Evolutionary conservation across 768 basidiomycete genomes (phyloP).

Genomic region (Myochromella boudieri): DNA sequence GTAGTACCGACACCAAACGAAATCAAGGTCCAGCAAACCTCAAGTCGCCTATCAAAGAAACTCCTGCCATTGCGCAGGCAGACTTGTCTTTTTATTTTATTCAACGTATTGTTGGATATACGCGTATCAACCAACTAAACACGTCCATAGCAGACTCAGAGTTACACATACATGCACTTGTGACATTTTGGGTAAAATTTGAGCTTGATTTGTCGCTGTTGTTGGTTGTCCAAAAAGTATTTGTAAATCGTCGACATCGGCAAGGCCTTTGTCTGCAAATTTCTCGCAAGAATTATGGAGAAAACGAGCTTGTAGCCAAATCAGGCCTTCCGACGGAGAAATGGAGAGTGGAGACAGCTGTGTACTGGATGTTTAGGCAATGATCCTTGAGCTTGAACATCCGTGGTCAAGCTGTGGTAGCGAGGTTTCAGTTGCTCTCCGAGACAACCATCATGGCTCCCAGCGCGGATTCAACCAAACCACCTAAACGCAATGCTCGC

Average conservation of each 20-base stretch:
- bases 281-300: slow-evolving; percentile 4
- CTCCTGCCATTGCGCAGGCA: too few species aligned
- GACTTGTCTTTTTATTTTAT: neutral
- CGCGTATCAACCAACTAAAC: neutral
- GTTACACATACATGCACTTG: neutral
- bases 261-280: too few species aligned
- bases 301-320: slow-evolving; percentile 7
- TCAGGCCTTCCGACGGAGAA: neutral
- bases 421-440: slow-evolving; percentile 9
- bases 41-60: too few species aligned
- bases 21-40: too few species aligned
- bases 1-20: too few species aligned
- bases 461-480: slow-evolving; percentile 1
- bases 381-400: neutral
- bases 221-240: too few species aligned
- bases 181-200: neutral
- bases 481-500: neutral
- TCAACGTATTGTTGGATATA: neutral
- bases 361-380: neutral
- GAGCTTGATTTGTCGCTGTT: too few species aligned
- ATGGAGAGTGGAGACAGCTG: neutral
- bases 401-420: neutral
- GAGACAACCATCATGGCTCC: slow-evolving; percentile 13
- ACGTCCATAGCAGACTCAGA: neutral
- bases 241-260: too few species aligned